These are phyloP conservation scores for Aspergillus intermedius DNA, from an alignment of 2,329 filamentous ascomycete species.

Conservation along the genomic window DNA sequence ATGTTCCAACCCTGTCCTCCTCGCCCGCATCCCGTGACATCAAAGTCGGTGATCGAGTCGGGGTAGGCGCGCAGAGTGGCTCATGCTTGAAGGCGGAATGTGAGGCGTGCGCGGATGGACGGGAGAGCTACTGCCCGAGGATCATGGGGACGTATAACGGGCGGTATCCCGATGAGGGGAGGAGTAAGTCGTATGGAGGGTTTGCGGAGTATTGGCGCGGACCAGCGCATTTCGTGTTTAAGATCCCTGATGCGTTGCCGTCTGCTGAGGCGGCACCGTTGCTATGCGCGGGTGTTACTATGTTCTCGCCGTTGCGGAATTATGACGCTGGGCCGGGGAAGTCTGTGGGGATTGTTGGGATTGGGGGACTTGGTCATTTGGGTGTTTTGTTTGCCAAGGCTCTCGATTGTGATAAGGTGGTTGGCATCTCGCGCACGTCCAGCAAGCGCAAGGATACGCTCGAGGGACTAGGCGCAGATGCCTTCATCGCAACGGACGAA, in stretches of 20 bases:
- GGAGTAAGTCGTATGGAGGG: constrained; percentile 44
- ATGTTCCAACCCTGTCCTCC: constrained; percentile 22
- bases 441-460: constrained; percentile 48
- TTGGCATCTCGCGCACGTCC: constrained; percentile 48
- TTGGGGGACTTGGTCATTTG: constrained; percentile 70
- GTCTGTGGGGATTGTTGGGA: constrained; percentile 62
- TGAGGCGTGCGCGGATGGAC: constrained; percentile 32
- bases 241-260: constrained; percentile 47
- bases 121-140: constrained; percentile 36
- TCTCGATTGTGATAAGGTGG: constrained; percentile 58
- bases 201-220: constrained; percentile 52
- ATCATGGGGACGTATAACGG: constrained; percentile 33
- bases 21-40: constrained; percentile 31
- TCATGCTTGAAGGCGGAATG: constrained; percentile 45
- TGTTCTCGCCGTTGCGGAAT: constrained; percentile 61
- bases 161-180: constrained; percentile 28
- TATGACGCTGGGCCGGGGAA: constrained; percentile 65
- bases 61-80: constrained; percentile 55
- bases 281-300: constrained; percentile 71
- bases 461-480: constrained; percentile 47
- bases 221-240: constrained; percentile 53
- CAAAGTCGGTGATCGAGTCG: constrained; percentile 57
- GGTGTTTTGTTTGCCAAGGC: constrained; percentile 65
- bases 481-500: constrained; percentile 53
- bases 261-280: constrained; percentile 58